phyloP scores from a whole-genome alignment of 225 moss, liverwort and hornwort species.

The Ulota crispa region DNA sequence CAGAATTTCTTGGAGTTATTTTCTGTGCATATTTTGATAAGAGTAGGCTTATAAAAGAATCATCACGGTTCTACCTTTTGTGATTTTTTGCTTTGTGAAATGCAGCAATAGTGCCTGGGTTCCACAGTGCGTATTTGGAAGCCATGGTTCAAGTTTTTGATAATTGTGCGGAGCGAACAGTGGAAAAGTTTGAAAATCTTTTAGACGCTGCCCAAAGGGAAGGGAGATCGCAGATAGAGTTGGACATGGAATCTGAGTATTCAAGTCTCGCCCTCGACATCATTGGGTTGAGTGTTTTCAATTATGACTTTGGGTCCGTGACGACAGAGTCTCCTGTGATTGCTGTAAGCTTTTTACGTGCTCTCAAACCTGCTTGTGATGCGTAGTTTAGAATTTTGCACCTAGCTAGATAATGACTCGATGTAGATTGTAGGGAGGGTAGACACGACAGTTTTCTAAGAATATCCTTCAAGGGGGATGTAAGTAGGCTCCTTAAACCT shows the following conservation, averaged over 20 bases:
- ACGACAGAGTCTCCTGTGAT: conserved; percentile 94
- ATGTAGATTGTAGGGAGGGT: background rate
- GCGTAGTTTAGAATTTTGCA: background rate
- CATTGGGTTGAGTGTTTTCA: conserved; percentile 97
- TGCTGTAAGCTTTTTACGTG: conserved; percentile 47
- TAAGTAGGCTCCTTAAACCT: background rate
- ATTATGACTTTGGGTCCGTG: conserved; percentile 98
- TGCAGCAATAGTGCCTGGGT: conserved; percentile 96
- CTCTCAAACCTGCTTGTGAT: background rate
- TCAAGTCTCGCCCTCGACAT: conserved; percentile 95
- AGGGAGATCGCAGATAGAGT: conserved; percentile 51
- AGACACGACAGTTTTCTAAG: background rate
- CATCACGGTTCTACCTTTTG: background rate
- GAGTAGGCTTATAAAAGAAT: background rate
- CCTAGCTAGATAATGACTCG: background rate
- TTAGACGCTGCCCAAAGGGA: conserved; percentile 46
- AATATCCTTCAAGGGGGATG: background rate
- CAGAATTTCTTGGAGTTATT: background rate
- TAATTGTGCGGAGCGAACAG: conserved; percentile 73
- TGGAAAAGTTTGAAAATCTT: conserved; percentile 64
- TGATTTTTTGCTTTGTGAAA: conserved; percentile 13
- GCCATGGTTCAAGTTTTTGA: conserved; percentile 90
- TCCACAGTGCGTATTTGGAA: conserved; percentile 90
- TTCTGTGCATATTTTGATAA: background rate
- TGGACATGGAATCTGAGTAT: conserved; percentile 95